Base-by-base conservation (phyloP, 1,284 basidiomycete species). In the Apiotrichum brassicae region DNA sequence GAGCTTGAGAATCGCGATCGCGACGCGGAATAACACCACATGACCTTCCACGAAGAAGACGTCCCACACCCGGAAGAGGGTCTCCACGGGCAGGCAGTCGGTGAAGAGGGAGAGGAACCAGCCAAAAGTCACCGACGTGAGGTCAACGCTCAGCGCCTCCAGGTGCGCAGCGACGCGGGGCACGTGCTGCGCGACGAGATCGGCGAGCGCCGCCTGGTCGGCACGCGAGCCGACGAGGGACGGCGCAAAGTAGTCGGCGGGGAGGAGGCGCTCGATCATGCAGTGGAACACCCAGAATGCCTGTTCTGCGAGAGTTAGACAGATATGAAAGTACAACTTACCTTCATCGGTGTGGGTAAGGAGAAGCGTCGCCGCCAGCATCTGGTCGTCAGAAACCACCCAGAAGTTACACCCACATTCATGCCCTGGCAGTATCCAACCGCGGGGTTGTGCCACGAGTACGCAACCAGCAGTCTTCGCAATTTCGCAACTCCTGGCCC, bases 71-170 rank as follows among this genome's bases (percentile, higher is more conserved):
- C 90, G 78, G 74, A 93, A 91, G 30, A 94, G 75, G 0, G 90
- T 92, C 86, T 86, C 93, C 22, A 97, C 88, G 4, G 94, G 94
- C 4, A 97, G 76, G 70, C 92, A 95, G 64, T 97, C 92, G 0
- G 94, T 97, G 66, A 97, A 98, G 18, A 98, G 76, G 6, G 89
- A 93, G 33, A 98, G 76, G 75, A 97, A 97, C 94, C 94, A 98
- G 3, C 92, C 93, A 75, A 97, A 97, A 51, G 90, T 97, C 50
- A 97, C 89, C 0, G 92, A 92, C 1, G 86, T 84, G 5, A 98
- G 78, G 66, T 98, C 93, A 2, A 97, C 84, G 2, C 85, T 87
- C 0, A 97, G 80, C 16, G 83, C 79, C 4, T 77, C 78, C 20
- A 98, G 78, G 64, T 97, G 92, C 0, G 74, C 66, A 45, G 84